These are phyloP conservation scores for Eucalyptus decipiens DNA, from an alignment of 345 rosid genomes.

Conservation along the genomic window DNA sequence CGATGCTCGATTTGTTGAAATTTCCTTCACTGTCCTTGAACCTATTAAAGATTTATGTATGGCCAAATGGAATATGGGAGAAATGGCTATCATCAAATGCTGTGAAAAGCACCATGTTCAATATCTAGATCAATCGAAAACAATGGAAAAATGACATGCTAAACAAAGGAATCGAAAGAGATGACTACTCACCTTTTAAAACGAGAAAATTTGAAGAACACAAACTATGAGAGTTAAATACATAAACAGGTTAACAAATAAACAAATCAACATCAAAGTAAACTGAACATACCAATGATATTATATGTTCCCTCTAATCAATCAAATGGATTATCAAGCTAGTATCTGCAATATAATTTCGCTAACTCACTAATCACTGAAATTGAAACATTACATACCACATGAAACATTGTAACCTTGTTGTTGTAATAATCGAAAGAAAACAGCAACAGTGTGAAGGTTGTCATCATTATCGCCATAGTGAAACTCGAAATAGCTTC, in stretches of 20 bases:
- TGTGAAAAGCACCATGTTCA: neutral
- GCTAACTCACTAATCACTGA: neutral
- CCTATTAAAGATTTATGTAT: neutral
- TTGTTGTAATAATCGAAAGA: constrained; percentile 12
- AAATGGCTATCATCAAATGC: neutral
- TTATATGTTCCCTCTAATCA: neutral
- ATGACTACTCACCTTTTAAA: neutral
- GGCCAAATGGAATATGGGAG: neutral
- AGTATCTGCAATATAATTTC: neutral
- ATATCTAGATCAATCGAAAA: neutral
- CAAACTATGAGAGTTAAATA: neutral
- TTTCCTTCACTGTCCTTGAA: constrained; percentile 5
- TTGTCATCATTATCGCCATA: neutral
- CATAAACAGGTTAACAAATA: neutral
- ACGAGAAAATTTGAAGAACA: neutral
- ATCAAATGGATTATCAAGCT: neutral
- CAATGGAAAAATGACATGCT: neutral
- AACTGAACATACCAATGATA: neutral
- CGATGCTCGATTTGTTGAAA: neutral
- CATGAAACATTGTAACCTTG: neutral
- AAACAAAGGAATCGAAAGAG: neutral
- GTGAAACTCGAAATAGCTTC: neutral
- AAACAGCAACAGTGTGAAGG: neutral
- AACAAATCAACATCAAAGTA: neutral
- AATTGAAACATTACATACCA: neutral